These are phyloP conservation scores for Solanum microdontum DNA, from an alignment of 257 asterid genomes.

Conservation along the genomic window DNA sequence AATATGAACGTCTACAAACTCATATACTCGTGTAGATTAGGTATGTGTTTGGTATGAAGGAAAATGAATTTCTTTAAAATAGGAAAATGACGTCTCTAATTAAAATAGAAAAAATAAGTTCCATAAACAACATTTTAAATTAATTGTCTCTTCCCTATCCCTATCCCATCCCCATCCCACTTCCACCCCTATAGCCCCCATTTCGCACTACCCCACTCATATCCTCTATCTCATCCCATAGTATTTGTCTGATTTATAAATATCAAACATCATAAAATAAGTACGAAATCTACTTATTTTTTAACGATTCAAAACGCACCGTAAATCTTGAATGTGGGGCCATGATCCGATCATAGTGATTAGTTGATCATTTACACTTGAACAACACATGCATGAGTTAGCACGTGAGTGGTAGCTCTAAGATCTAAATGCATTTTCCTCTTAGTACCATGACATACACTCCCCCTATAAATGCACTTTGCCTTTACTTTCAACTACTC, in stretches of 20 bases:
- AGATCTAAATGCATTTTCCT: neutral
- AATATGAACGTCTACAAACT: no score
- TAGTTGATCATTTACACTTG: neutral
- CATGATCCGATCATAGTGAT: neutral
- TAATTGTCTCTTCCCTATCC: no score
- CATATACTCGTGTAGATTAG: no score
- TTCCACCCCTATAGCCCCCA: no score
- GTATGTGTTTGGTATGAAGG: no score
- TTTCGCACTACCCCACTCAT: neutral
- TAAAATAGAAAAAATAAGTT: no score
- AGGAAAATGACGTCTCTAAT: no score
- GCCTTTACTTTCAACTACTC: neutral
- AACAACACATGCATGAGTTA: constrained; percentile 18
- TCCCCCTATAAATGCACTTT: constrained; percentile 15
- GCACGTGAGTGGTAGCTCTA: constrained; percentile 29
- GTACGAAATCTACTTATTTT: neutral
- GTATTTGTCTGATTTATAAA: neutral
- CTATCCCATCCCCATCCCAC: no score
- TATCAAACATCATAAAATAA: neutral
- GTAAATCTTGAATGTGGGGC: neutral
- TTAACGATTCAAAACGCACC: neutral
- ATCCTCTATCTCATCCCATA: neutral
- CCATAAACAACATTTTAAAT: no score
- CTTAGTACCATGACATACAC: neutral
- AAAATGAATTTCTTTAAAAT: no score